phyloP scores from a whole-genome alignment of 306 rosid species.

The Cucurbita argyrosperma region DNA sequence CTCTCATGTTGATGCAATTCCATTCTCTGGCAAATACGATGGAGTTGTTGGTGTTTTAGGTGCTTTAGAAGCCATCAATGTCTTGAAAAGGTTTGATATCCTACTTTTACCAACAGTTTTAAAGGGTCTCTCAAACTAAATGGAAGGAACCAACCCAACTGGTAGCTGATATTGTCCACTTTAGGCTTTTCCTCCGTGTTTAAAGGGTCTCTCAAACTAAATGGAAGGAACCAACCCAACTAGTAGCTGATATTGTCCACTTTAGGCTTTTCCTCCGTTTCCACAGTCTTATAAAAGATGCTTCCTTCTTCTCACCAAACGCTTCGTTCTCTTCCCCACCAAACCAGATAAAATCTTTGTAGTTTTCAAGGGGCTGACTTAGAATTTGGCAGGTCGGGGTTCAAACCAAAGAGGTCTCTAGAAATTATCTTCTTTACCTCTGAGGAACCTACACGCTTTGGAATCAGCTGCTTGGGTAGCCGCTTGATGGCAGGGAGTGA shows the following conservation, averaged over 20 bases:
- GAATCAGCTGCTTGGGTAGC: slow-evolving; percentile 91
- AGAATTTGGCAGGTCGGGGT: slow-evolving; percentile 53
- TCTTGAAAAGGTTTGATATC: slow-evolving; percentile 47
- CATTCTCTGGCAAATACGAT: slow-evolving; percentile 91
- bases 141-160: too few relatives aligned
- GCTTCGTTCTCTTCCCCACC: too few relatives aligned
- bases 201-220: not conserved
- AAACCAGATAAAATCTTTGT: not conserved
- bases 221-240: too few relatives aligned
- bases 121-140: not conserved
- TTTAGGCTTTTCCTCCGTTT: too few relatives aligned
- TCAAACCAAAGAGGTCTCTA: slow-evolving; percentile 63
- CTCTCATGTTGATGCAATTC: slow-evolving; percentile 93
- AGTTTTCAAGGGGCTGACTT: slow-evolving; percentile 5
- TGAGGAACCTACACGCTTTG: slow-evolving; percentile 95
- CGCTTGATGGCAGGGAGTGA: slow-evolving; percentile 73
- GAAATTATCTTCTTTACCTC: slow-evolving; percentile 85
- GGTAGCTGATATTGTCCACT: too few relatives aligned
- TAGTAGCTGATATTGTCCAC: too few relatives aligned
- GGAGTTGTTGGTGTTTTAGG: slow-evolving; percentile 97
- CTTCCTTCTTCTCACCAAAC: too few relatives aligned
- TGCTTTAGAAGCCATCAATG: slow-evolving; percentile 89
- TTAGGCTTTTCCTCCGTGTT: too few relatives aligned
- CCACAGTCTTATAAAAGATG: too few relatives aligned
- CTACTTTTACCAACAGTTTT: slow-evolving; percentile 3